Base-by-base conservation (phyloP, 345 rosid species). In the Mallotus nudiflorus region DNA sequence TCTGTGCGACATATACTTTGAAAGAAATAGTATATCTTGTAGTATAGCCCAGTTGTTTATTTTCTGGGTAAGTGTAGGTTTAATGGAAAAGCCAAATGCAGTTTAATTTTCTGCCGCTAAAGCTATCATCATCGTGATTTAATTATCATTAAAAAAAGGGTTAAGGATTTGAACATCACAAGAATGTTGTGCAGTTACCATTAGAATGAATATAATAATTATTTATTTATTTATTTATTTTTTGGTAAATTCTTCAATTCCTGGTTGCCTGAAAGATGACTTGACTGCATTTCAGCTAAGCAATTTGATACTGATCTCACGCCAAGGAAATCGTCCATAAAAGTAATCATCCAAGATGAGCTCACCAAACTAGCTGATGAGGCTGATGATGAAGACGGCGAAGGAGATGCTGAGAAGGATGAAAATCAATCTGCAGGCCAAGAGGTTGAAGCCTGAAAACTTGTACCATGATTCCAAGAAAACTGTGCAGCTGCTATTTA, bases 361-460 rank as follows among this genome's bases (percentile, higher is more conserved):
- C 98, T 93, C 46, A 85, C 92, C 13, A 93, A 91, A 82, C 73
- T 93, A 76, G 97, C 96, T 5, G 91, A 89, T 13, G 97, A 85
- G 56, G 90, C 73, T 1, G 96, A 88, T 1, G 87, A 86, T 9
- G 96, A 87, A 7, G 91, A 81, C 0, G 96, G 78, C 24, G 95
- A 80, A 54, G 79, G 82, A 6, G 81, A 73, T 5, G 88, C 71
- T 1, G 85, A 84, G 61, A 70, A 65, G 33, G 62, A 64, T 42
- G 68, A 73, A 37, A 71, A n/a, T n/a, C 73, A 66, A 37, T 15
- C 73, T 18, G 56, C 54, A 0, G 73, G 58, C n/a, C 44, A 72
- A 67, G 80, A 66, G 71, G 73, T 77, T 31, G 65, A 72, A 54
- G 69, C 70, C 69, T 77, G 80, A 77, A n/a, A 37, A 46, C 61